Evolutionary conservation across 2,329 filamentous ascomycete genomes (phyloP).

Genomic region (Leptographium radiaticola): DNA sequence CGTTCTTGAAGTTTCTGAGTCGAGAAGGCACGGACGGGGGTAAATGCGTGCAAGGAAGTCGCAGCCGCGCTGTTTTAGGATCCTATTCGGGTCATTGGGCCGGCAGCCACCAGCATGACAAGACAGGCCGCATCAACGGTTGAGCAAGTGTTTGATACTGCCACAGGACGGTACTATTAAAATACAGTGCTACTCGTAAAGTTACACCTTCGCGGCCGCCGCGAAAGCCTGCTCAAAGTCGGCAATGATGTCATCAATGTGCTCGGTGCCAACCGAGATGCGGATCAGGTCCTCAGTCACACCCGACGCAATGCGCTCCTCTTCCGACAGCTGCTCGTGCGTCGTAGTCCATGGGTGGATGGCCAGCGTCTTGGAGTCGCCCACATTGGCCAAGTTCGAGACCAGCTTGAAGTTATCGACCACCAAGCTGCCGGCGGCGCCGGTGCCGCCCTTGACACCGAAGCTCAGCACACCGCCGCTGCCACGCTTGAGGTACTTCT

Average conservation of each 20-base stretch:
- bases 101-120: not conserved
- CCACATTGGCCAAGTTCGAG: conserved; percentile 91
- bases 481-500: conserved; percentile 74
- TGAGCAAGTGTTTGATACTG: no score
- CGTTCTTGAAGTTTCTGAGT: not conserved
- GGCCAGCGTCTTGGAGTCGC: conserved; percentile 86
- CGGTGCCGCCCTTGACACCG: conserved; percentile 73
- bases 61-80: not conserved
- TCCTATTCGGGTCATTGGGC: not conserved
- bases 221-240: conserved; percentile 90
- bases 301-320: conserved; percentile 69
- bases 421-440: conserved; percentile 67
- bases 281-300: conserved; percentile 85
- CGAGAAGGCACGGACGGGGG: not conserved
- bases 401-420: conserved; percentile 93
- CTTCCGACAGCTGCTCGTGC: conserved; percentile 76
- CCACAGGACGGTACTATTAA: no score
- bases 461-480: conserved; percentile 88
- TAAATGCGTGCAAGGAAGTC: not conserved
- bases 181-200: not conserved
- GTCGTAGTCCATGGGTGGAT: conserved; percentile 95
- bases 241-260: conserved; percentile 93
- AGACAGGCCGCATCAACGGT: no score
- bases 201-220: conserved; percentile 28
- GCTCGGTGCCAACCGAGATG: conserved; percentile 89